Percentiles rank a stretch among this genome's conserved stretches.
These are phyloP conservation scores for Leccinum fibrillosum DNA, from an alignment of 768 basidiomycete genomes.

Conservation along the genomic window DNA sequence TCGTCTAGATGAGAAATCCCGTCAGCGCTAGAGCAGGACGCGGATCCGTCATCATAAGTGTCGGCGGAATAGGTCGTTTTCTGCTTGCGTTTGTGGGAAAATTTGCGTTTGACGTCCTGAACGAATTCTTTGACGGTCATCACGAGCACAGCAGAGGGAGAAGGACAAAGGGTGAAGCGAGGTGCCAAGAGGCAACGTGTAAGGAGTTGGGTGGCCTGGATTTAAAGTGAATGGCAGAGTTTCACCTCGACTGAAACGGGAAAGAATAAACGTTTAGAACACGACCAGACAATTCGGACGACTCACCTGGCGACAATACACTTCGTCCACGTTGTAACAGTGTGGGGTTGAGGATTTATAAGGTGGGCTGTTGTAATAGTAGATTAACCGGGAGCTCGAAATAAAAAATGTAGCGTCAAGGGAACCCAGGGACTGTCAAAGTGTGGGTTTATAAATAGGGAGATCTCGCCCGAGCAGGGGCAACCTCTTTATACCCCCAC, in stretches of 20 bases:
- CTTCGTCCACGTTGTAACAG: slow-evolving; percentile 5
- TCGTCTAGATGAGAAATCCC: slow-evolving; percentile 2
- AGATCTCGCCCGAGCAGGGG: background rate
- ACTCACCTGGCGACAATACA: background rate
- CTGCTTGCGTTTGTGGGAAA: slow-evolving; percentile 26
- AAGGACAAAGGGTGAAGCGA: background rate
- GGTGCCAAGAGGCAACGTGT: slow-evolving; percentile 1
- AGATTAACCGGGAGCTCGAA: background rate
- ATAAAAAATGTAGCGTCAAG: background rate
- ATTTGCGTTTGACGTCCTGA: slow-evolving; percentile 31
- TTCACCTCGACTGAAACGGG: background rate
- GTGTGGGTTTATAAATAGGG: background rate
- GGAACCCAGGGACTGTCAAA: too few relatives aligned
- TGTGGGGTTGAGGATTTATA: slow-evolving; percentile 5
- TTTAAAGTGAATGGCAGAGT: background rate
- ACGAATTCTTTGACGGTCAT: slow-evolving; percentile 32
- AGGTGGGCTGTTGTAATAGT: background rate
- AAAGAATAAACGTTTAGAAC: background rate
- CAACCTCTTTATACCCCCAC: background rate
- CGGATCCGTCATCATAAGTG: slow-evolving; percentile 9
- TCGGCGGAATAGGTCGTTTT: slow-evolving; percentile 11
- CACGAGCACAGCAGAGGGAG: background rate
- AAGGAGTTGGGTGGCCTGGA: background rate
- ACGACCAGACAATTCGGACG: background rate
- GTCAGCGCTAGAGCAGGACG: slow-evolving; percentile 14